Evolutionary conservation across 768 basidiomycete genomes (phyloP), one percentile per base, ranked within the genome.

Genomic region (Baorangia bicolor): DNA sequence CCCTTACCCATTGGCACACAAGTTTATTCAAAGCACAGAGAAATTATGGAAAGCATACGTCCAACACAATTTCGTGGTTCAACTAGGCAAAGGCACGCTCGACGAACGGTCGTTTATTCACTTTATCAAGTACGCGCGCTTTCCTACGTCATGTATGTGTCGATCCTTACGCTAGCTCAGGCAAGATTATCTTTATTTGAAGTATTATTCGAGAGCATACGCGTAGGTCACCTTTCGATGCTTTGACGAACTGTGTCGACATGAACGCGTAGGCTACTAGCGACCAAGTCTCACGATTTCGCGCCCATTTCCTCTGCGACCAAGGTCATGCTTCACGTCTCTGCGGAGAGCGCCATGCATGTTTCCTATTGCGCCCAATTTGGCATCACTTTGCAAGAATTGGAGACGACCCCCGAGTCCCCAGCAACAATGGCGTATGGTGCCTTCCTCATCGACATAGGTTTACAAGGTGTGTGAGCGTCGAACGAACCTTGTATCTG

Each of bases 141-240:
- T 43, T 38, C 30, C 25, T 31, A 1, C 23, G 16, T 13, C 21
- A 3, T 23, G 23, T 1, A 11, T 16, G 9, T 14, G 28, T 7
- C n/a, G 20, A 12, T 40, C 11, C 34, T 56, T 16, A 54, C 34
- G n/a, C 16, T 23, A 0, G 1, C 10, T 2, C 59, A 91, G 89
- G 61, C 92, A 94, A 61, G 92, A 93, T 64, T 92, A 92, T 65
- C 78, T 80, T 39, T 92, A 89, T 69, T 75, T 91, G 43, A 87
- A 83, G 61, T 93, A 94, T 70, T 95, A 95, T 64, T 84, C 88
- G 1, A 81, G 92, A 21, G 88, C 88, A n/a, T 85, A 92, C 53
- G 84, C 80, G 87, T 88, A 64, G 42, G 78, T 69, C 28, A 7
- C 18, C 25, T 43, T 23, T 34, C 4, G n/a, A 33, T 28, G 0